phyloP scores from a whole-genome alignment of 1,284 basidiomycete genomes.

The Leccinum cinnamomeum region DNA sequence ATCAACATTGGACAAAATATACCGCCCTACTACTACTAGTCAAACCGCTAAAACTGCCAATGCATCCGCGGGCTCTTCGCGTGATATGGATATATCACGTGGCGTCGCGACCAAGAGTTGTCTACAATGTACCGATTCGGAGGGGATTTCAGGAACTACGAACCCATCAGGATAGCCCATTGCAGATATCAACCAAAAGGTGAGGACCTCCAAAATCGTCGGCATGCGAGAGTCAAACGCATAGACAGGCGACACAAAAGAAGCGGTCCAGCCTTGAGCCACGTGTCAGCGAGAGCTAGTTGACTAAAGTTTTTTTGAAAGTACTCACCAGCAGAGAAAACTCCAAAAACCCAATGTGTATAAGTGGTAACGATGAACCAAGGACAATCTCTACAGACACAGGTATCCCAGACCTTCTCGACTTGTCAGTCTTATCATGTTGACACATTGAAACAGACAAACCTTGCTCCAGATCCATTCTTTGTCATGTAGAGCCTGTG shows the following conservation, averaged over 20 bases:
- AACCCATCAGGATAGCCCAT: constrained; percentile 42
- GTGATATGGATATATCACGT: constrained; percentile 43
- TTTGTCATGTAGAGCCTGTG: constrained; percentile 17
- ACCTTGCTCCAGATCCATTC: constrained; percentile 71
- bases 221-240: constrained; percentile 41
- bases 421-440: constrained; percentile 11
- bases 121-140: constrained; percentile 30
- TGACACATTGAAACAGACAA: neutral
- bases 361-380: constrained; percentile 73
- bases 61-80: constrained; percentile 22
- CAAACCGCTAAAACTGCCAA: constrained; percentile 21
- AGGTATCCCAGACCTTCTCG: constrained; percentile 64
- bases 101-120: constrained; percentile 42
- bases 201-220: constrained; percentile 48
- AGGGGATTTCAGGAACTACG: constrained; percentile 44
- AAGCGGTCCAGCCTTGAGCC: constrained; percentile 52
- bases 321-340: constrained; percentile 56
- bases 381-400: constrained; percentile 48
- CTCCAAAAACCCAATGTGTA: constrained; percentile 69
- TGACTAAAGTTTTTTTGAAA: neutral
- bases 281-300: constrained; percentile 8
- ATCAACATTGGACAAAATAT: neutral
- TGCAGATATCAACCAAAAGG: constrained; percentile 54
- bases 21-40: constrained; percentile 4
- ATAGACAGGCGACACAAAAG: constrained; percentile 47